phyloP scores from a whole-genome alignment of 2,329 filamentous ascomycete species.

The Talaromyces sp. region DNA sequence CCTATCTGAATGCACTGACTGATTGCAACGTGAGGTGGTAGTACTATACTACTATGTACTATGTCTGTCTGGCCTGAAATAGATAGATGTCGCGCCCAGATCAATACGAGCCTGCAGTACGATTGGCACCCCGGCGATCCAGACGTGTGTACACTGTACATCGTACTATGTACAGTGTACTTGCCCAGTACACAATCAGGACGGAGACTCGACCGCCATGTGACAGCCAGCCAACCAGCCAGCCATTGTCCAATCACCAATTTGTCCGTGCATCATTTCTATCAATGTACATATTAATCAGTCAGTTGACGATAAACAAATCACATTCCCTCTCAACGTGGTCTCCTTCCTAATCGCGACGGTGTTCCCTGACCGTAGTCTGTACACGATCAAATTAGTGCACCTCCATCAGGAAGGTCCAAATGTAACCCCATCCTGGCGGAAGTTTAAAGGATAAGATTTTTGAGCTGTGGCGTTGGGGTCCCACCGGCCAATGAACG shows the following conservation, averaged over 20 bases:
- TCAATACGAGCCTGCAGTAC: not conserved
- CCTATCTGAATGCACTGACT: not conserved
- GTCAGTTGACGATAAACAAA: not conserved
- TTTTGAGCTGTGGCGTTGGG: slow-evolving; percentile 3
- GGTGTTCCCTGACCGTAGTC: not conserved
- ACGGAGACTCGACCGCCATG: not conserved
- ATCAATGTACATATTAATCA: too few species aligned
- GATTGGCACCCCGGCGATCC: too few species aligned
- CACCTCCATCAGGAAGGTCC: not conserved
- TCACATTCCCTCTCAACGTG: not conserved
- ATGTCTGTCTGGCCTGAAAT: not conserved
- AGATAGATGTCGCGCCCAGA: not conserved
- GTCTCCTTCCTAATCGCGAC: slow-evolving; percentile 13
- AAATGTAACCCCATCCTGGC: slow-evolving; percentile 6
- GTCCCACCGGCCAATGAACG: not conserved
- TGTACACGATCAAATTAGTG: not conserved
- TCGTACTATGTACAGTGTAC: not conserved
- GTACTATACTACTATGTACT: too few species aligned
- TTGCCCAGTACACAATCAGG: not conserved
- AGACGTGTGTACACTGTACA: too few species aligned
- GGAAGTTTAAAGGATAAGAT: not conserved
- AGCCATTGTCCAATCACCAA: not conserved
- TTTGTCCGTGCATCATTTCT: too few species aligned
- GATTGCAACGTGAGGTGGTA: not conserved
- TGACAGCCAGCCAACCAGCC: not conserved